Evolutionary conservation across 2,329 filamentous ascomycete species (phyloP).

Genomic region (Gliomastix tumulicola): DNA sequence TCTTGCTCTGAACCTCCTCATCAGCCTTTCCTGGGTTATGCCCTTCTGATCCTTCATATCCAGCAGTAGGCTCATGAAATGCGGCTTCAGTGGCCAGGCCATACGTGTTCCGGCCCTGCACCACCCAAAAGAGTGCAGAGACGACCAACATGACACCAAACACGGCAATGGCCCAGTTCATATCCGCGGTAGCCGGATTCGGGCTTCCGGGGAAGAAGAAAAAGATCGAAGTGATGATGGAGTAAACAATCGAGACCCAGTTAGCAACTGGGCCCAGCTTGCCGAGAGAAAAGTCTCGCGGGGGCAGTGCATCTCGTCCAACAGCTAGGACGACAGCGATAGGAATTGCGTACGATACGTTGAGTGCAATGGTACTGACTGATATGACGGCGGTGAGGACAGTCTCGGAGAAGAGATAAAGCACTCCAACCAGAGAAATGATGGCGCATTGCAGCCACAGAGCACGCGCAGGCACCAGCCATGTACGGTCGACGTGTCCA

Average conservation of each 20-base stretch:
- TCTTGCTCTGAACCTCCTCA: no score
- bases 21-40: no score
- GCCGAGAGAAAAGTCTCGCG: slow-evolving; percentile 37
- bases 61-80: no score
- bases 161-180: slow-evolving; percentile 52
- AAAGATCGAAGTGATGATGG: slow-evolving; percentile 43
- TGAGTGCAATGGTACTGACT: slow-evolving; percentile 49
- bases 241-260: slow-evolving; percentile 43
- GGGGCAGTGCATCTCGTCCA: slow-evolving; percentile 44
- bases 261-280: slow-evolving; percentile 34
- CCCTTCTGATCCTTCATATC: no score
- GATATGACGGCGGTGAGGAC: slow-evolving; percentile 46
- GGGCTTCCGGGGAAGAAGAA: slow-evolving; percentile 45
- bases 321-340: slow-evolving; percentile 38
- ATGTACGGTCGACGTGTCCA: slow-evolving; percentile 30
- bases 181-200: slow-evolving; percentile 36
- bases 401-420: slow-evolving; percentile 47
- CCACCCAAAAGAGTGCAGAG: slow-evolving; percentile 40
- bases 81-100: no score
- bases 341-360: slow-evolving; percentile 40
- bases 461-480: slow-evolving; percentile 45
- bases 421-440: slow-evolving; percentile 37
- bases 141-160: slow-evolving; percentile 48
- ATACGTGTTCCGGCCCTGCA: slow-evolving; percentile 34
- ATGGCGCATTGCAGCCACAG: slow-evolving; percentile 43